Base-by-base conservation (phyloP, 2,329 filamentous ascomycete species). In the Fusarium agapanthi region DNA sequence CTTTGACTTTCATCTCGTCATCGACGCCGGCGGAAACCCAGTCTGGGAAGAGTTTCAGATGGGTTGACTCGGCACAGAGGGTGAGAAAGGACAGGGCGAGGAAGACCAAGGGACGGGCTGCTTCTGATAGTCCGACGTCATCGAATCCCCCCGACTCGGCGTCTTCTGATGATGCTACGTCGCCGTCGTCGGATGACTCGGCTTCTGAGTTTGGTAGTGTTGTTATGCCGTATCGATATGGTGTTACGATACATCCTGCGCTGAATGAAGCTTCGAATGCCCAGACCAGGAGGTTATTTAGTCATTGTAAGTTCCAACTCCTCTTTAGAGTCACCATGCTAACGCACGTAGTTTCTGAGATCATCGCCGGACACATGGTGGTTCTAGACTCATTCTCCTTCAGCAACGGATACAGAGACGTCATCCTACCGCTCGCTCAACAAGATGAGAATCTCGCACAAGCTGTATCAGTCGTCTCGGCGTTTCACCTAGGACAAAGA, bases 301-400 rank as follows among this genome's bases (percentile, higher is more conserved):
- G 75, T 14, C 78, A 83, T 40, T 83, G 81, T 81, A 74, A 43
- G 77, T 61, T 28, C 20, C 4, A 14, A 3, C 14, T 26, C 5
- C 13, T 9, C 7, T 7, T 6, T 1, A 4, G 2, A 1, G 22
- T 4, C 34, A 3, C 1, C 4, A 5, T 8, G 26, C 65, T 74
- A 55, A 61, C 38, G 10, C 1, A 2, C 6, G 1, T 7, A 83
- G 81, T 83, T 48, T 80, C 82, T 8, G 74, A 80, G 24, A 77
- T 62, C 16, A 78, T 84, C 15, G 82, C 83, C 1, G 79, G 81
- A 2, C 77, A 79, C 26, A 84, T 84, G 82, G 81, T 84, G 3
- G 78, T 84, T 0, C 67, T 83, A 15, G 82, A 84, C 60, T 77
- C 71, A 10, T 54, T 47, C 24, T 32, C 30, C 11, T 48, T 74